These are phyloP conservation scores for Trametes hirsuta DNA, from an alignment of 1,284 basidiomycete genomes.

Conservation along the genomic window DNA sequence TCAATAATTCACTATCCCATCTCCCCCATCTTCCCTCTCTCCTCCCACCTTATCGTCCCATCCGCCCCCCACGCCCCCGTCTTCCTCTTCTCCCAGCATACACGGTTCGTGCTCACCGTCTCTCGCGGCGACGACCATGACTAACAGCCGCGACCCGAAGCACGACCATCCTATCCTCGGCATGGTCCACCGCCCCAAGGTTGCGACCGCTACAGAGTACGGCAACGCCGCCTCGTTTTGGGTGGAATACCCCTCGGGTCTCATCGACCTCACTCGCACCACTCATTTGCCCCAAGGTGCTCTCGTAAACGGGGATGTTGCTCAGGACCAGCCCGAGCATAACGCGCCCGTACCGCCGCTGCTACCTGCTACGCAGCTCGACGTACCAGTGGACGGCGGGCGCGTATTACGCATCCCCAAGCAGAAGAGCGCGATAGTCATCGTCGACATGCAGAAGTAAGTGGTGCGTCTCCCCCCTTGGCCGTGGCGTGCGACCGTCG, in stretches of 20 bases:
- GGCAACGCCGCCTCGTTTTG: conserved; percentile 62
- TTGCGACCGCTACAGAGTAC: conserved; percentile 51
- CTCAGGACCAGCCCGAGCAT: conserved; percentile 12
- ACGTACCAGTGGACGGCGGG: conserved; percentile 56
- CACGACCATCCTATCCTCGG: conserved; percentile 46
- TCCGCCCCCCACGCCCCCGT: not conserved
- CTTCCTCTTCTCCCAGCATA: not conserved
- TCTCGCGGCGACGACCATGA: conserved; percentile 3
- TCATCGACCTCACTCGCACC: conserved; percentile 61
- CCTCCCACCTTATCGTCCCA: not conserved
- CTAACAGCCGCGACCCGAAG: conserved; percentile 27
- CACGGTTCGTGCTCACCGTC: conserved; percentile 7
- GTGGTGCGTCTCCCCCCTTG: conserved; percentile 31
- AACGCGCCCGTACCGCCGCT: conserved; percentile 39
- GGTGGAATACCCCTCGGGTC: conserved; percentile 69
- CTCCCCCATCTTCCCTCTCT: not conserved
- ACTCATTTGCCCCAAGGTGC: conserved; percentile 37
- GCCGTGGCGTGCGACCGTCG: not conserved
- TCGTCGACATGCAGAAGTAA: conserved; percentile 78
- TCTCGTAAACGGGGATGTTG: conserved; percentile 19
- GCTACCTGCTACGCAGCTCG: conserved; percentile 45
- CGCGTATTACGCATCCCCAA: conserved; percentile 55
- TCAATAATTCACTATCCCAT: not conserved
- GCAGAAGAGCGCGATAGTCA: conserved; percentile 55
- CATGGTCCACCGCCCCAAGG: conserved; percentile 50